Evolutionary conservation across 345 rosid genomes (phyloP), one percentile per base, ranked within the genome.

Genomic region (Pseudoturritis turrita): DNA sequence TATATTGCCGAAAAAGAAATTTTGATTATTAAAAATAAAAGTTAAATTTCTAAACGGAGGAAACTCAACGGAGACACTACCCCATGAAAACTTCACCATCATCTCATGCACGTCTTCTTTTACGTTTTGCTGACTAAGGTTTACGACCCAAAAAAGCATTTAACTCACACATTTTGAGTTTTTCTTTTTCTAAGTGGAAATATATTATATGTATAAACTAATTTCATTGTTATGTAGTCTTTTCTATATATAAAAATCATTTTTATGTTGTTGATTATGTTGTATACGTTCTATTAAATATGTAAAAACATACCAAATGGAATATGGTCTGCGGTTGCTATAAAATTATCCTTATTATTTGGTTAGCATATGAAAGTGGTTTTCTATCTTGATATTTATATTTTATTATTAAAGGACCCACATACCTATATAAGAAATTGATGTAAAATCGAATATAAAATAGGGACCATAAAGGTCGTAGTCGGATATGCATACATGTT

Each of bases 71-170:
- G 72, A 45, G 77, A 73, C 65, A 65, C 18, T 36, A 56, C 65
- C 65, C 68, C 74, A 74, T 67, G 68, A 74, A 50, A 66, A 60
- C 68, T 59, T 74, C 44, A 40, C 62, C 54, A 69, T 69, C 70
- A 75, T 62, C 79, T 69, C 65, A 75, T 45, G 79, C 79, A 75
- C 70, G 74, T 75, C 74, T 68, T 62, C 70, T 54, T 51, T 65
- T 58, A 74, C 63, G 68, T 67, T 60, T 74, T 39, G 68, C 36
- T 74, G 68, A 51, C 62, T 66, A 59, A 57, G 28, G 44, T 41
- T 66, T 68, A 46, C 37, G 17, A 75, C 57, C 54, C 79, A 49
- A 75, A 54, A 53, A 44, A 26, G 64, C 61, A 68, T 36, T 40
- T 29, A 58, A 51, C 31, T 44, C 41, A 5, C 76, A 25, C 31